These are phyloP conservation scores for Sequoia sempervirens DNA, from an alignment of 75 land plant genomes.

Conservation along the genomic window DNA sequence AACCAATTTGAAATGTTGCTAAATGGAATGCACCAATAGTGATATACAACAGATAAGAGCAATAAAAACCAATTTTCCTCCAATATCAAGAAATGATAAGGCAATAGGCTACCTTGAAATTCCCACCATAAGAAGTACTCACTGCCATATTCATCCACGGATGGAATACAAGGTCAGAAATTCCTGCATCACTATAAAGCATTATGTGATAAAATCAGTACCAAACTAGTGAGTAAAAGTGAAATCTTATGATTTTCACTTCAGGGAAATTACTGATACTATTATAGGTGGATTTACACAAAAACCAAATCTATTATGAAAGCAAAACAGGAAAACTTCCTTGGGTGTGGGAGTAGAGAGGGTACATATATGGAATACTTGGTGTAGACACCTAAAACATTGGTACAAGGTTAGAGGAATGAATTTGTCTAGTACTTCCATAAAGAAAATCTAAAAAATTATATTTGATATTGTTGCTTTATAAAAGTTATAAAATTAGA, in stretches of 20 bases:
- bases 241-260: neutral
- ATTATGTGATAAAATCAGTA: neutral
- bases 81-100: neutral
- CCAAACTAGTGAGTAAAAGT: neutral
- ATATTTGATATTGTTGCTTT: neutral
- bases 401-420: neutral
- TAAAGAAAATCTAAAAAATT: neutral
- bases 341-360: neutral
- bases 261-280: neutral
- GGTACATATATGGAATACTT: neutral
- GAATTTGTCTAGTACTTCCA: neutral
- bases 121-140: slow-evolving; percentile 66
- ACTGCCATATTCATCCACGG: slow-evolving; percentile 59
- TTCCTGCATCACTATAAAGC: slow-evolving; percentile 45
- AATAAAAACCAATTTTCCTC: neutral
- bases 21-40: neutral
- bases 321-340: neutral
- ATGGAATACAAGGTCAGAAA: slow-evolving; percentile 67
- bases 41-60: neutral
- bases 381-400: neutral
- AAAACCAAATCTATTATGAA: neutral
- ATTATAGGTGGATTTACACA: neutral
- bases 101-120: slow-evolving; percentile 58
- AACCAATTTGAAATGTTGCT: neutral
- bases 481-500: neutral